Base-by-base conservation (phyloP, 2,329 filamentous ascomycete species). In the Bipolaris sorokiniana region DNA sequence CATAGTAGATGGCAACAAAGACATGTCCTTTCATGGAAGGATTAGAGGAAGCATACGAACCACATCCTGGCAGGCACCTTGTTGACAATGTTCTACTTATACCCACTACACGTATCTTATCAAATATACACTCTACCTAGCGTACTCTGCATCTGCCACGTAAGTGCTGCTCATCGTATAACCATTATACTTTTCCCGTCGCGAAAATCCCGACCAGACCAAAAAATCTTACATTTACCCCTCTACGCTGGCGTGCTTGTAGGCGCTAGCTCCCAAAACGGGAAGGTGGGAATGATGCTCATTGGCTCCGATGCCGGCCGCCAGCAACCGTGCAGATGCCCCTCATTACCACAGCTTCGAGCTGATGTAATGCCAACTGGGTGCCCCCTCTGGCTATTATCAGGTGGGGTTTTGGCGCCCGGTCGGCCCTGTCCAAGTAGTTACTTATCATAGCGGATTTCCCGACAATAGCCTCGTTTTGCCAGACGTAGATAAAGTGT, bases 381-480 rank as follows among this genome's bases (percentile, higher is more conserved):
- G 10, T 13, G 28, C 28, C 28, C 28, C 22, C n/a, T 10, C 20
- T 15, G 20, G 33, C 28, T 3, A 2, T 47, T 34, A 18, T 37
- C 7, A 15, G 10, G 31, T 26, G 46, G 46, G 20, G 20, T 28
- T 37, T 31, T 31, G 28, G 28, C 28, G 10, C 10, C 28, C 28
- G 28, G 15, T 18, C 18, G 20, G 20, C 33, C 44, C 9, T 22
- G 5, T 13, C 28, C 10, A 31, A 13, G 28, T 31, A 31, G 28
- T 16, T 34, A 42, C 66, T 65, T 63, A 51, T 41, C 56, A 57
- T 67, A 67, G 63, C 64, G 20, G 9, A 13, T 31, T 13, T 31
- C 36, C 68, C 68, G 65, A 49, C 42, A 53, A 59, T 69, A 69
- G 63, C 64, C 67, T 66, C 57, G 38, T 28, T 58, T 69, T 69